A percentile compares a stretch with the other conserved stretches of the same genome.
Evolutionary conservation across 1,139 yeast species (phyloP).

Genomic region (Geotrichum australiense): DNA sequence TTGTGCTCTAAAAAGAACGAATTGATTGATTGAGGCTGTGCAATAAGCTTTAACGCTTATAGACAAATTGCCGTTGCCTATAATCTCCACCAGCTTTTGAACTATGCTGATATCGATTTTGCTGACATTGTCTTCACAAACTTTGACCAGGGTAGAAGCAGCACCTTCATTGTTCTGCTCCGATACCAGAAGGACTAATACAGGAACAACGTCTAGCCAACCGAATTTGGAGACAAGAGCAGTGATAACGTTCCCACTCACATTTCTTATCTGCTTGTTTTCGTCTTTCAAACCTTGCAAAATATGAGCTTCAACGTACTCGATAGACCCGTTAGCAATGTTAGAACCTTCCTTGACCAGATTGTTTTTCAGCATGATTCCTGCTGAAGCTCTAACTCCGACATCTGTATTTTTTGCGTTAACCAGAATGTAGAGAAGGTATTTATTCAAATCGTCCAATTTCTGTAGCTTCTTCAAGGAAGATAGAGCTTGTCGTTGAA

Average conservation of each 20-base stretch:
- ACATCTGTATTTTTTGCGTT: slow-evolving; percentile 38
- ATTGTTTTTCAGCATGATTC: slow-evolving; percentile 72
- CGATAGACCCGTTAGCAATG: slow-evolving; percentile 36
- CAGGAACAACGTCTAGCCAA: slow-evolving; percentile 73
- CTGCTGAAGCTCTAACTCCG: slow-evolving; percentile 74
- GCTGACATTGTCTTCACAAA: slow-evolving; percentile 74
- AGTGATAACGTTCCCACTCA: slow-evolving; percentile 86
- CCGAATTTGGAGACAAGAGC: slow-evolving; percentile 63
- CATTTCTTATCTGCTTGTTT: slow-evolving; percentile 63
- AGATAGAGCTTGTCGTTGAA: slow-evolving; percentile 49
- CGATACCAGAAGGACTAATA: slow-evolving; percentile 53
- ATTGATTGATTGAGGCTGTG: slow-evolving; percentile 69
- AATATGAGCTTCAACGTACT: slow-evolving; percentile 55
- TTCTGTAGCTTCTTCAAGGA: slow-evolving; percentile 60
- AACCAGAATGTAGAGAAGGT: slow-evolving; percentile 63
- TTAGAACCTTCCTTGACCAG: slow-evolving; percentile 37
- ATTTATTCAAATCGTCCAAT: slow-evolving; percentile 74
- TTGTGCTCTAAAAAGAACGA: slow-evolving; percentile 62
- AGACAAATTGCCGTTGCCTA: slow-evolving; percentile 60
- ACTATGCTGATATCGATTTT: slow-evolving; percentile 46
- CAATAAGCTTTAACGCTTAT: slow-evolving; percentile 57
- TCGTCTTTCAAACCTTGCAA: slow-evolving; percentile 60
- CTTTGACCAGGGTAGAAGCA: slow-evolving; percentile 71
- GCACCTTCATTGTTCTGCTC: slow-evolving; percentile 56
- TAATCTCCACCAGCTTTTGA: slow-evolving; percentile 29